Conservation (phyloP, 148 eudicot species). For the Chenopodium suecicum region DNA sequence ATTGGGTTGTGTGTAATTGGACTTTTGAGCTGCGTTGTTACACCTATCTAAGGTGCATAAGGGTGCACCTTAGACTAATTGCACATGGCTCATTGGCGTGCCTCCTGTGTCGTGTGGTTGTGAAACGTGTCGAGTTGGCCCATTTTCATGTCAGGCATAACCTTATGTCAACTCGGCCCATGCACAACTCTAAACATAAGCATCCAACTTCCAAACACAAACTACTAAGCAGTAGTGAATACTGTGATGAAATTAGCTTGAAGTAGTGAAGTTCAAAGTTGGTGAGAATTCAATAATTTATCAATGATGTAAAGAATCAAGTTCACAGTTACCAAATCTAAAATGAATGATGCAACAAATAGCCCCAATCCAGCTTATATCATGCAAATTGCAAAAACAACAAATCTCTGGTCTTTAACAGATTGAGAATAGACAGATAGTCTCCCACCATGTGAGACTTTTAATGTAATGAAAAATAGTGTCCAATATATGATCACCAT, state of each 20-base stretch:
- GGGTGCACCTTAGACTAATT: too few species aligned
- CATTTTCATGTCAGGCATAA: too few species aligned
- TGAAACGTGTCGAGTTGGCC: too few species aligned
- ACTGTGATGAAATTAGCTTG: neutral
- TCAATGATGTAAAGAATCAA: neutral
- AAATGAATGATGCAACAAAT: slow-evolving; percentile 3
- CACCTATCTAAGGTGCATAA: too few species aligned
- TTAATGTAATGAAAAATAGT: slow-evolving; percentile 6
- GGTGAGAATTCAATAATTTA: neutral
- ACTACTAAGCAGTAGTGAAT: too few species aligned
- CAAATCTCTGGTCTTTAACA: slow-evolving; percentile 15
- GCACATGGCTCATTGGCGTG: too few species aligned
- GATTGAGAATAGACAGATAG: slow-evolving; percentile 25
- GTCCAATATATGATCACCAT: slow-evolving; percentile 17
- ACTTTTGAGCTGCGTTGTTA: too few species aligned
- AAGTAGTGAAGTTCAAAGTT: neutral
- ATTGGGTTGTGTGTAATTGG: too few species aligned
- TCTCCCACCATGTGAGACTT: slow-evolving; percentile 35
- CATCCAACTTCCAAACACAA: too few species aligned
- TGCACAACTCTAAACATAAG: too few species aligned
- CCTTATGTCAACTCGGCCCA: too few species aligned
- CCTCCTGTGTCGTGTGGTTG: too few species aligned
- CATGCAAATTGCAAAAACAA: slow-evolving; percentile 1
- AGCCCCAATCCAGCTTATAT: neutral
- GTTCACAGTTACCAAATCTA: neutral